Conservation (phyloP, 331 rosid genomes). For the Erythrophleum ivorense region DNA sequence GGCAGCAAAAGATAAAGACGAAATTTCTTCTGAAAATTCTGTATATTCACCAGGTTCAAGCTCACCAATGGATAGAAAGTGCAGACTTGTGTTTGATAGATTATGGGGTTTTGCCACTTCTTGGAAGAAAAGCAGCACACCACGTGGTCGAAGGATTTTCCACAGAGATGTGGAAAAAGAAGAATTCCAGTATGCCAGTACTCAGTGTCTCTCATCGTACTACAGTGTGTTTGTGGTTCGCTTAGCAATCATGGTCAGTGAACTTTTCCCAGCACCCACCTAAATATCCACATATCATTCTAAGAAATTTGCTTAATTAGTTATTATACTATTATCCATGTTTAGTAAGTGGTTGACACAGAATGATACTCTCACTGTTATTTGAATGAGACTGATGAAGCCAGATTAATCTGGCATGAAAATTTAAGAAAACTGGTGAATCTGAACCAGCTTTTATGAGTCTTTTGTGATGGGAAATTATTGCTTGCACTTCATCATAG, state of each 20-base stretch:
- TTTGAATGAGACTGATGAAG: neutral
- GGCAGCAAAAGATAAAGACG: slow-evolving; percentile 36
- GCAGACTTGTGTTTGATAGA: slow-evolving; percentile 54
- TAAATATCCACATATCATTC: neutral
- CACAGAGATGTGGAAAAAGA: slow-evolving; percentile 91
- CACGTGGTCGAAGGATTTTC: slow-evolving; percentile 64
- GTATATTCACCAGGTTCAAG: slow-evolving; percentile 50
- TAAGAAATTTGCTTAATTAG: slow-evolving; percentile 10
- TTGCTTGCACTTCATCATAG: neutral
- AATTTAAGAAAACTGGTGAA: neutral
- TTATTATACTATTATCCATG: neutral
- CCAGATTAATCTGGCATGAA: slow-evolving; percentile 3
- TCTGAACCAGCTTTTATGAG: neutral
- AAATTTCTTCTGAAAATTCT: slow-evolving; percentile 48
- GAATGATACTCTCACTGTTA: slow-evolving; percentile 6
- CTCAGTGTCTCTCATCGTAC: slow-evolving; percentile 86
- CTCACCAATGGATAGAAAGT: slow-evolving; percentile 58
- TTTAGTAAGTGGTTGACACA: neutral
- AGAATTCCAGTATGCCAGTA: slow-evolving; percentile 72
- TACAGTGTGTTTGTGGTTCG: slow-evolving; percentile 98
- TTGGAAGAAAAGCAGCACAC: slow-evolving; percentile 48
- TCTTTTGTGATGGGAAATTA: neutral
- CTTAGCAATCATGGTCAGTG: slow-evolving; percentile 95
- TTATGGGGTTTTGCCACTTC: slow-evolving; percentile 53
- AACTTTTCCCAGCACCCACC: neutral